Base-by-base conservation (phyloP, 768 basidiomycete genomes). In the Tulasnella sp. region DNA sequence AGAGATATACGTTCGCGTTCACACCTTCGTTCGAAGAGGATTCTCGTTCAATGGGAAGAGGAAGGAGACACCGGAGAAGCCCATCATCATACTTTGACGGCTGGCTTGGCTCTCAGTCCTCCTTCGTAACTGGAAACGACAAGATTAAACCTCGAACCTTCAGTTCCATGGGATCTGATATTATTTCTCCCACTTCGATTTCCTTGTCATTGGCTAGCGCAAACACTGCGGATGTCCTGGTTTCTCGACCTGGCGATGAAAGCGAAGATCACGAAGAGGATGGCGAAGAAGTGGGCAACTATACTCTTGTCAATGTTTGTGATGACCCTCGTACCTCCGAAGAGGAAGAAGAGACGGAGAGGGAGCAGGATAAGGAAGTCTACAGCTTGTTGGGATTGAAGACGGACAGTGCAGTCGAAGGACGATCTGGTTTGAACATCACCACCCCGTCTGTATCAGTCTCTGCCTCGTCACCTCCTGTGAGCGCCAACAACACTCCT, bases 331-430 rank as follows among this genome's bases (percentile, higher is more conserved):
- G 20, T 31, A 2, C 27, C n/a, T 3, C 20, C 32, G 24, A 31
- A n/a, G 8, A 15, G 27, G 16, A 48, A 5, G 46, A 48, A 24
- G n/a, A 4, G 31, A 37, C 31, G 25, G 46, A 48, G 46, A 48
- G 40, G 34, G 47, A 48, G 47, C 47, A 48, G 35, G 47, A 48
- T n/a, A n/a, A n/a, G n/a, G n/a, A n/a, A n/a, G n/a, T n/a, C n/a
- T n/a, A n/a, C n/a, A n/a, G n/a, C n/a, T n/a, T n/a, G n/a, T n/a
- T n/a, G n/a, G n/a, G n/a, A n/a, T n/a, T n/a, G n/a, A n/a, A n/a
- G n/a, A n/a, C n/a, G n/a, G n/a, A n/a, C n/a, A n/a, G n/a, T n/a
- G n/a, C n/a, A n/a, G n/a, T n/a, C n/a, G n/a, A n/a, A n/a, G n/a
- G 34, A 48, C 24, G 25, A 28, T 31, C 20, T 44, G 27, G 42